Evolutionary conservation across 768 basidiomycete genomes (phyloP).

Genomic region (Leccinellum luteum): DNA sequence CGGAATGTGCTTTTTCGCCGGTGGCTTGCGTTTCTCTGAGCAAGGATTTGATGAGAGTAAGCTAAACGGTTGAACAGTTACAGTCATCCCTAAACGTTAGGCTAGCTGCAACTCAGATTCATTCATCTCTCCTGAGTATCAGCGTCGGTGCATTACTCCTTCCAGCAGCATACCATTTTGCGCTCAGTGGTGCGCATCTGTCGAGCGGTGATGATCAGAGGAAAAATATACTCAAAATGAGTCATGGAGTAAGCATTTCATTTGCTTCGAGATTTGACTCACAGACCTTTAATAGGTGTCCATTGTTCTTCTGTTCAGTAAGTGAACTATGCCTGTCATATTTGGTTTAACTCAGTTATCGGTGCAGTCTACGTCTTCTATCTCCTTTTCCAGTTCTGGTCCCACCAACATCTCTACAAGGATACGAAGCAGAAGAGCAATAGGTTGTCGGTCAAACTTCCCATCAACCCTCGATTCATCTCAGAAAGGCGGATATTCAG

Average conservation of each 20-base stretch:
- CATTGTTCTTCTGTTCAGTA: conserved; percentile 51
- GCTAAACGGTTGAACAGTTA: conserved; percentile 23
- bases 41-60: conserved; percentile 75
- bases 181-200: conserved; percentile 30
- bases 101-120: conserved; percentile 60
- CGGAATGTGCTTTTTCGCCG: conserved; percentile 91
- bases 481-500: conserved; percentile 27
- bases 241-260: conserved; percentile 43
- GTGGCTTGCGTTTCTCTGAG: conserved; percentile 73
- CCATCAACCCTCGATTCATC: conserved; percentile 28
- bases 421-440: conserved; percentile 46
- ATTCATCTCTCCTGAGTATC: conserved; percentile 71
- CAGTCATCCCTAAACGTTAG: conserved; percentile 2
- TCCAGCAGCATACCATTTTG: conserved; percentile 77
- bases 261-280: not conserved
- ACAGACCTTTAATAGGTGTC: conserved; percentile 37
- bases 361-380: conserved; percentile 47
- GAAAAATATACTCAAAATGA: conserved; percentile 45
- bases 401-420: conserved; percentile 51
- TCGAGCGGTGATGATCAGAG: conserved; percentile 33
- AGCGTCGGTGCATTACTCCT: conserved; percentile 79
- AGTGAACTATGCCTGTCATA: conserved; percentile 16
- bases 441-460: conserved; percentile 34
- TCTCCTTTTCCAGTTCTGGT: conserved; percentile 56
- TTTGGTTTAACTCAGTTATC: not conserved